phyloP scores from a whole-genome alignment of 352 stramenopile species.

The Globisporangium nagaii region DNA sequence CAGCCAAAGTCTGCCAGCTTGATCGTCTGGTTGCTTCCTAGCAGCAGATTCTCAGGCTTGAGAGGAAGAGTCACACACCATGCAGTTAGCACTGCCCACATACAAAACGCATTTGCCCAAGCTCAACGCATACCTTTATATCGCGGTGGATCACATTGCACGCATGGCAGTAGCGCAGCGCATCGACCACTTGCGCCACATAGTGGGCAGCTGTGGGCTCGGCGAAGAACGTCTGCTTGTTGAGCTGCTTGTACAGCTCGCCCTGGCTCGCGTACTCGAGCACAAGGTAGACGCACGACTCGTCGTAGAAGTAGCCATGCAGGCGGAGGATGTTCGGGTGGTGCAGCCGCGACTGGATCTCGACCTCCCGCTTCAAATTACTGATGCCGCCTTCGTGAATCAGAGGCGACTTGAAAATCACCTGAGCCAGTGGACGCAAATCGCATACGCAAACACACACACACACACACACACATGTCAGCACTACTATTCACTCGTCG shows the following conservation, averaged over 20 bases:
- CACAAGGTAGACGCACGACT: slow-evolving; percentile 76
- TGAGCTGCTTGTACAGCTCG: slow-evolving; percentile 79
- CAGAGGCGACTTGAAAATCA: slow-evolving; percentile 62
- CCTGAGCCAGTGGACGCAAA: too few relatives aligned
- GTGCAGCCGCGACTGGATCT: slow-evolving; percentile 74
- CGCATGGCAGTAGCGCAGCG: slow-evolving; percentile 71
- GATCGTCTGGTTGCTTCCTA: slow-evolving; percentile 67
- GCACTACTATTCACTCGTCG: not conserved
- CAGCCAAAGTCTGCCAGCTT: slow-evolving; percentile 88
- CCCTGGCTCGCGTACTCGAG: slow-evolving; percentile 79
- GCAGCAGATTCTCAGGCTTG: slow-evolving; percentile 79
- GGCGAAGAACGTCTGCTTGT: slow-evolving; percentile 41
- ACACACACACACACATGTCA: not conserved
- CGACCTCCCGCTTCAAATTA: slow-evolving; percentile 78
- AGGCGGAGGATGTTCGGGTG: slow-evolving; percentile 75
- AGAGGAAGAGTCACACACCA: slow-evolving; percentile 3
- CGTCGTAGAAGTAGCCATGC: slow-evolving; percentile 85
- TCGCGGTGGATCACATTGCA: slow-evolving; percentile 83
- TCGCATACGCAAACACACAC: too few relatives aligned
- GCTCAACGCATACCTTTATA: slow-evolving; percentile 59
- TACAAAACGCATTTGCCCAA: too few relatives aligned
- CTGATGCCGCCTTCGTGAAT: slow-evolving; percentile 42
- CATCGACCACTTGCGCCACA: slow-evolving; percentile 71
- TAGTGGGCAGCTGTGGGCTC: slow-evolving; percentile 58
- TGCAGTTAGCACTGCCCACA: too few relatives aligned